These are phyloP conservation scores for Microdochium trichocladiopsis DNA, from an alignment of 2,329 filamentous ascomycete genomes.

Conservation along the genomic window DNA sequence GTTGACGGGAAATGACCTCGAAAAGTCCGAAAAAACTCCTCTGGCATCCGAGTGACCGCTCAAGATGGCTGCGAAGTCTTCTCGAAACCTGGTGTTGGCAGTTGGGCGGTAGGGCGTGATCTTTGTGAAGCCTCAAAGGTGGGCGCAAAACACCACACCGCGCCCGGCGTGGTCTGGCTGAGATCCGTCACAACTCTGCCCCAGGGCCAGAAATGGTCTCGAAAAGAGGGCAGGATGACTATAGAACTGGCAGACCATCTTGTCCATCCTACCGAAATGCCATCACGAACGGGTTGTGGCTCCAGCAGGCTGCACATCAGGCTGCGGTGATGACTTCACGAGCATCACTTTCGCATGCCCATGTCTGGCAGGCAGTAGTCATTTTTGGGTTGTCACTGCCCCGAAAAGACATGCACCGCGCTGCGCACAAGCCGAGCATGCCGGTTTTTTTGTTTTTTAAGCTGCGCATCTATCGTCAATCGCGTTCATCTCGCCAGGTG, in stretches of 20 bases:
- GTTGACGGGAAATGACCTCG: not conserved
- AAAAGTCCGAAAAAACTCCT: not conserved
- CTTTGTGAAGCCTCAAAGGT: not conserved
- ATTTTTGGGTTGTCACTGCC: too few species aligned
- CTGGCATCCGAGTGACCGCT: not conserved
- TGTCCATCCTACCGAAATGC: too few species aligned
- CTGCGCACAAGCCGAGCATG: not conserved
- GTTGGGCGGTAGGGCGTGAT: not conserved
- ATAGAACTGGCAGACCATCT: too few species aligned
- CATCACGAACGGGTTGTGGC: too few species aligned
- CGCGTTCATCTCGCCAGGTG: too few species aligned
- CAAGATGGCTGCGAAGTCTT: constrained; percentile 1
- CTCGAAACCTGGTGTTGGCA: not conserved
- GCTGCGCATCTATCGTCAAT: too few species aligned
- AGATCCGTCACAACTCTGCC: not conserved
- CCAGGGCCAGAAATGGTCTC: not conserved
- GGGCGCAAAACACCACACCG: not conserved
- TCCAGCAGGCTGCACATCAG: not conserved
- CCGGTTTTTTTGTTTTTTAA: too few species aligned
- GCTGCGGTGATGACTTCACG: not conserved
- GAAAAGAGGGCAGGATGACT: too few species aligned
- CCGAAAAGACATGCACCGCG: too few species aligned
- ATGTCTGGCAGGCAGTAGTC: too few species aligned
- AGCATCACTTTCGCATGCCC: not conserved
- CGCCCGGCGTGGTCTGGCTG: not conserved